Base-by-base conservation (phyloP, 2,329 filamentous ascomycete species). In the Didymosphaeria variabile region DNA sequence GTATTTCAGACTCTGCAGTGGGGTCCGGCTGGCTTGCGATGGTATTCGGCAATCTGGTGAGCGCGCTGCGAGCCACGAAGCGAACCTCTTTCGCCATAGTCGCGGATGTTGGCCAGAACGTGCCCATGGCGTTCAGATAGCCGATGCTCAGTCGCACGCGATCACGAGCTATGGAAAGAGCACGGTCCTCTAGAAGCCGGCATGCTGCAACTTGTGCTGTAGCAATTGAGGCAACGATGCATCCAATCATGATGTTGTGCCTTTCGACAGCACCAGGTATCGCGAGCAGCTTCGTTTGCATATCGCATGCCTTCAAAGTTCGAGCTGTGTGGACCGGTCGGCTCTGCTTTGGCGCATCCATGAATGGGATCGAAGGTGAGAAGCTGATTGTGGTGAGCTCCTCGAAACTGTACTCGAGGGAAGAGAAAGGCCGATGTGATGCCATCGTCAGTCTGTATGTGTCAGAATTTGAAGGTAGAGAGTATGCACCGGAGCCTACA, bases 141-240 rank as follows among this genome's bases (percentile, higher is more conserved):
- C 90, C 91, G 61, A 91, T 92, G 65, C 92, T 93, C 19, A 97
- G 85, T 1, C 90, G 87, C 54, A 97, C 89, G 70, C 88, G 90
- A 78, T 93, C 91, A 57, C 88, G 88, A 58, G 89, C 83, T 69
- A 87, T 88, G 59, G 88, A 87, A 67, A 88, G 85, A 66, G 87
- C 84, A 67, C 87, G 84, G 60, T 84, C 81, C 65, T 74, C 74
- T 15, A 68, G 74, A 34, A 67, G 80, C 60, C 80, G 80, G 42
- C 92, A 97, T 57, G 90, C 91, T 63, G 90, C 91, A 88, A 77
- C 64, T 56, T 78, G 72, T 19, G 72, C 71, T 12, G 69, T 62
- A 17, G 74, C 68, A 17, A 74, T 62, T 17, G 68, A 67, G 40
- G 74, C 74, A 9, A 68, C 59, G 19, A 76, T 72, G 56, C 70